Evolutionary conservation across 371 early-diverging fungal genomes (phyloP), one percentile per base, ranked within the genome.

Genomic region (Mortierella sp.): DNA sequence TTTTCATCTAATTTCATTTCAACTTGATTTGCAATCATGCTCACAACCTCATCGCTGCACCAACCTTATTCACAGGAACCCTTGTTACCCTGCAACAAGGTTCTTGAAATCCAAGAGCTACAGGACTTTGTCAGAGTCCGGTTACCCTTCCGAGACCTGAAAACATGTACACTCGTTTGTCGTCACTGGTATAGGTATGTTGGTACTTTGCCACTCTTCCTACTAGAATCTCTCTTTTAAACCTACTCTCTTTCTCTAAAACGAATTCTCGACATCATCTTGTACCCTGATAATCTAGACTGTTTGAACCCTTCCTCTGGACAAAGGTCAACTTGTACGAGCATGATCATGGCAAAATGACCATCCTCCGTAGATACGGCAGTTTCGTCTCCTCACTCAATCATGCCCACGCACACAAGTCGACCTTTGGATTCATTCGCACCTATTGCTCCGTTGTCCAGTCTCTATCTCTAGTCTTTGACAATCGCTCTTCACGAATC

Each of bases 121-220:
- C 72, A 80, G 43, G 86, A 86, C 45, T 60, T 82, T 34, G 47
- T 86, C 53, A 71, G 85, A 45, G 63, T 72, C 17, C 80, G 66
- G 28, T 75, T 83, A 34, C 76, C 8, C n/a, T 55, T 65, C n/a
- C 42, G 61, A 5, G 59, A 58, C 55, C 59, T 74, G 31, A 64
- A 68, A 26, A 45, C 55, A 5, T 59, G 58, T 47, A 57, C 68
- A 0, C 68, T 74, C 26, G 68, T 67, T 60, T 74, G 75, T 23
- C 63, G 58, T 17, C 47, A 68, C 23, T 74, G 75, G 75, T 49
- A 74, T 22, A 64, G 68, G 75, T 74, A 43, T 17, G 17, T 1
- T 0, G 4, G 17, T 43, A 34, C 10, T n/a, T n/a, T n/a, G n/a
- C n/a, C n/a, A n/a, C n/a, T n/a, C n/a, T n/a, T n/a, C n/a, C n/a